Percentiles rank a stretch among this genome's conserved stretches.
Evolutionary conservation across 73 alveolate genomes (phyloP).

Genomic region (Tetrahymena borealis): DNA sequence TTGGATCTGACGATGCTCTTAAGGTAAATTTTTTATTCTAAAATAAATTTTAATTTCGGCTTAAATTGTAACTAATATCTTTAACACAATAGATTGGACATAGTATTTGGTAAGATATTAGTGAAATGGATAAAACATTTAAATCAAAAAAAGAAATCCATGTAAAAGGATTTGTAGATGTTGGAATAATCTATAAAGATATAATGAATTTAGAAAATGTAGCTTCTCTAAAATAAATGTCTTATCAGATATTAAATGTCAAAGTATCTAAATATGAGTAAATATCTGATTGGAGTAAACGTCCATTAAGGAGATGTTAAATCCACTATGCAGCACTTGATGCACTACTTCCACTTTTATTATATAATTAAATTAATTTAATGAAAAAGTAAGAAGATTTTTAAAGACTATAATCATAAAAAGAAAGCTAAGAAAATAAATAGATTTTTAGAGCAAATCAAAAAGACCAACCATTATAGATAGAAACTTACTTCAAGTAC

Average conservation of each 20-base stretch:
- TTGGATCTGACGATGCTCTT: background rate
- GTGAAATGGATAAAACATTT: background rate
- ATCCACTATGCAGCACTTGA: conserved; percentile 91
- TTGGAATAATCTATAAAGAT: background rate
- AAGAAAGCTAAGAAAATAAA: no score
- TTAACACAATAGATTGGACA: background rate
- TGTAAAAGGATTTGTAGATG: background rate
- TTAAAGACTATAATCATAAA: background rate
- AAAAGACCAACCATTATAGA: background rate
- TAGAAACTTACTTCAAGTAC: background rate
- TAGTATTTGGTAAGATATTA: background rate
- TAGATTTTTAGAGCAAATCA: no score
- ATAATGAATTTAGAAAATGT: background rate
- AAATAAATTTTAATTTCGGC: no score
- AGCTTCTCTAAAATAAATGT: background rate
- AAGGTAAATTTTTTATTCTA: background rate
- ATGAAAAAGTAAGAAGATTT: background rate
- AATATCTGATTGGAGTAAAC: conserved; percentile 79
- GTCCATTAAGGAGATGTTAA: conserved; percentile 78
- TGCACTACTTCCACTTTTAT: conserved; percentile 53
- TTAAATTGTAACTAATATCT: no score
- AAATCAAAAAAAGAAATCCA: background rate
- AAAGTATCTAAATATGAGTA: conserved; percentile 73
- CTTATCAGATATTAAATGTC: background rate
- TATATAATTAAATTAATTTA: background rate